Evolutionary conservation across 2,329 filamentous ascomycete genomes (phyloP), one percentile per base, ranked within the genome.

Genomic region (Tolypocladium capitatum): DNA sequence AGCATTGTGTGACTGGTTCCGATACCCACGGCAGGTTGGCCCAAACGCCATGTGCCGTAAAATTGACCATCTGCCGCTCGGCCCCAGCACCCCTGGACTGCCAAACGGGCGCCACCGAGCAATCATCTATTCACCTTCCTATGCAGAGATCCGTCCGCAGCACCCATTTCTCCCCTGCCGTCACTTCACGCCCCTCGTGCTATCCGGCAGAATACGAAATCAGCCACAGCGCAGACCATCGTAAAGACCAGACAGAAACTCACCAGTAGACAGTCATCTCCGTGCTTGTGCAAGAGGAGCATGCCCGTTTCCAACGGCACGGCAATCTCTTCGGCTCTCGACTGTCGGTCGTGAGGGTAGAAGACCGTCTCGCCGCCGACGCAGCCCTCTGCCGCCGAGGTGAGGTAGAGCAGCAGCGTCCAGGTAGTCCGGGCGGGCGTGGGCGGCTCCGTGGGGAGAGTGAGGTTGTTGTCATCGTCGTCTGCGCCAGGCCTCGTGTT

Each of bases 321-420:
- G 80, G n/a, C 74, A 45, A 94, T 76, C 18, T 84, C 85, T 55
- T 85, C 78, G 18, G 74, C 73, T 18, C 71, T 60, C 3, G 72
- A 64, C 51, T n/a, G 69, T 40, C 74, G 68, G 56, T 80, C 76
- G n/a, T 86, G 80, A 0, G 86, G 86, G 61, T 94, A n/a, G 64
- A 96, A 96, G 31, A 92, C 86, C 0, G 91, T 96, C 65, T 95
- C 87, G 31, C 91, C 91, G 21, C 91, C 91, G 21, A 77, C 64
- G 57, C 89, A 94, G 4, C 84, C 7, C n/a, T 86, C 86, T 1
- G 75, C 68, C 2, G 80, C 72, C 1, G 83, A 87, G 1, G 86
- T 92, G 47, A 96, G 74, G 60, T 96, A 97, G 33, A 96, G 76
- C 0, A 96, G 73, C 5, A 95, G 70, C 0, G 91, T 96, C 89